Percentiles rank a stretch among this genome's conserved stretches.
Conservation (phyloP, 129 eudicot genomes). For the Artemisia tridentata region DNA sequence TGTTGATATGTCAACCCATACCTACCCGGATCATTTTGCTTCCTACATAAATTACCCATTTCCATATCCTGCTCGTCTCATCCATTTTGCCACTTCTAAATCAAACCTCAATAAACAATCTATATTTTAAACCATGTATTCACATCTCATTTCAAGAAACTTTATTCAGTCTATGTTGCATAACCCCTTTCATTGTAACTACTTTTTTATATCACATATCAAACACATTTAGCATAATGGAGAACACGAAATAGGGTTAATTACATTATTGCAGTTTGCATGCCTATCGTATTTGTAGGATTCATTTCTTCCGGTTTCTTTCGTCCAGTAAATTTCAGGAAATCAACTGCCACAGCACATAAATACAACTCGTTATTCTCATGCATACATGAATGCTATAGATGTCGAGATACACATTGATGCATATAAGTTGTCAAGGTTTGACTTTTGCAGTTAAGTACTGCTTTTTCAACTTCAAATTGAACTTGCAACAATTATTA, state of each 20-base stretch:
- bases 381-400: neutral
- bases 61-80: neutral
- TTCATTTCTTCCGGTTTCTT: slow-evolving; percentile 1
- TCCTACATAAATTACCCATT: neutral
- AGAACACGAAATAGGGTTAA: slow-evolving; percentile 11
- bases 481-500: neutral
- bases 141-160: slow-evolving; percentile 32
- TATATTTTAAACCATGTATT: slow-evolving; percentile 16
- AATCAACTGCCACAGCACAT: slow-evolving; percentile 10
- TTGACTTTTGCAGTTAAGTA: slow-evolving; percentile 9
- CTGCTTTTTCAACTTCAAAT: neutral
- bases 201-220: slow-evolving; percentile 2
- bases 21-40: neutral
- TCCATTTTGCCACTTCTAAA: neutral
- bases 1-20: no score
- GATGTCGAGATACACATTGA: neutral
- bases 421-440: neutral
- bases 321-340: slow-evolving; percentile 13
- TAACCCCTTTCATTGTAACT: slow-evolving; percentile 17
- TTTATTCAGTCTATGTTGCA: slow-evolving; percentile 23
- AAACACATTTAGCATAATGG: slow-evolving; percentile 17
- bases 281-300: slow-evolving; percentile 21
- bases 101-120: slow-evolving; percentile 19
- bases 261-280: neutral
- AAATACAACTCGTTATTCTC: neutral